Base-by-base conservation (phyloP, 768 basidiomycete species). In the Glaciozyma martinii region DNA sequence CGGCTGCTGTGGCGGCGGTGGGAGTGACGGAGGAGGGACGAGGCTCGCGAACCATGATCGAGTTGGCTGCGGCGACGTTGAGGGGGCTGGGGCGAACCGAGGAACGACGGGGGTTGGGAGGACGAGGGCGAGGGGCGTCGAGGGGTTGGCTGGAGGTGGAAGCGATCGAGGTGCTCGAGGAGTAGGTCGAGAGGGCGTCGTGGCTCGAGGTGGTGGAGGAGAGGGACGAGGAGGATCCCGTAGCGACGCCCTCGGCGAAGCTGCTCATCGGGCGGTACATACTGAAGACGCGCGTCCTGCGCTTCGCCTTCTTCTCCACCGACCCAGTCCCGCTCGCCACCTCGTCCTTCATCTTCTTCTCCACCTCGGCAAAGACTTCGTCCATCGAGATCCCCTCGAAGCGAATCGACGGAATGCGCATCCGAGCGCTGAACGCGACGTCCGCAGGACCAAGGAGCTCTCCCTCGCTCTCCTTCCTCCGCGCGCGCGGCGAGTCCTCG, bases 311-410 rank as follows among this genome's bases (percentile, higher is more conserved):
- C 52, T 59, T 49, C 12, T 37, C 29, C 44, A 1, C 10, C 30
- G 33, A 27, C 13, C 60, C 15, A 15, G 15, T 12, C 5, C 6
- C 50, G 50, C 10, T 23, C 49, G 30, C 37, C 25, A 19, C 42
- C n/a, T 59, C 63, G 40, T 15, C 50, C 33, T 60, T 60, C 46
- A 71, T 53, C 47, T 67, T 67, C 61, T 62, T 65, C 56, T 71
- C 70, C 27, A 71, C 70, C 54, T 71, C 66, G 47, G 70, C 70
- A 16, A 71, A 67, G 32, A 71, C 61, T 23, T 66, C 66, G 55
- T 71, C 70, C 70, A 71, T 71, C 61, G 66, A 67, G 27, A 71
- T 47, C 29, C 66, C 70, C 54, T 71, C 70, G 61, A 71, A 71
- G 8, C 70, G 54, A 16, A 71, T 71, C 21, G 63, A 65, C 15